These are phyloP conservation scores for Tolypocladium cylindrosporum DNA, from an alignment of 2,329 filamentous ascomycete genomes.

Conservation along the genomic window DNA sequence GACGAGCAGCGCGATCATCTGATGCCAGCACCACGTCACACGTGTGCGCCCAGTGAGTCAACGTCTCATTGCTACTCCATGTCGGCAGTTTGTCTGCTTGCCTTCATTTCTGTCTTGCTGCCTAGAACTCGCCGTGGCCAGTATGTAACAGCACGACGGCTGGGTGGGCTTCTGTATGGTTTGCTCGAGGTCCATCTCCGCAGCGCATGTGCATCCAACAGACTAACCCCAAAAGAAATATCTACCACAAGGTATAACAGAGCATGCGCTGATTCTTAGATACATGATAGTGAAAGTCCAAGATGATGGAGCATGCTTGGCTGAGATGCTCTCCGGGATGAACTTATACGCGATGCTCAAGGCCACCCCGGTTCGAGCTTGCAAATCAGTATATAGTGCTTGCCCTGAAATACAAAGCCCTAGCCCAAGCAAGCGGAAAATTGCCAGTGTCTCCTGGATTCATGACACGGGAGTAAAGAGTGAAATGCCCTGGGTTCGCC, in stretches of 20 bases:
- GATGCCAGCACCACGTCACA: not conserved
- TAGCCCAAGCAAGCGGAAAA: not conserved
- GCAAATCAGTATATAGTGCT: not conserved
- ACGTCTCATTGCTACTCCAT: not conserved
- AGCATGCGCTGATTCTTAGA: not conserved
- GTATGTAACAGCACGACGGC: not conserved
- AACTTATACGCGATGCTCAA: not conserved
- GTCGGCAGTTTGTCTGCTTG: too few relatives aligned
- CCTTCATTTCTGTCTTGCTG: not conserved
- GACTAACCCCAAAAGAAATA: not conserved
- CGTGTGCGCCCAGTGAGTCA: not conserved
- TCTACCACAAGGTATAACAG: not conserved
- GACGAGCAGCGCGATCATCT: not conserved
- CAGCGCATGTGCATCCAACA: not conserved
- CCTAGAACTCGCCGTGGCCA: not conserved
- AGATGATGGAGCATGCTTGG: not conserved
- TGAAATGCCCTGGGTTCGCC: not conserved
- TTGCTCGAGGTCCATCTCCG: not conserved
- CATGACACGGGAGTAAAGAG: too few relatives aligned
- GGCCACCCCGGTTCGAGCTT: not conserved
- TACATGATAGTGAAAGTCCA: not conserved
- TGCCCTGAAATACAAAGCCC: too few relatives aligned
- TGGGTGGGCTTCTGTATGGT: not conserved
- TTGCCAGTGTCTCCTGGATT: not conserved
- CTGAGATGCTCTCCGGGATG: not conserved